Conservation (phyloP, 2,329 filamentous ascomycete species). For the Fusarium vanettenii region DNA sequence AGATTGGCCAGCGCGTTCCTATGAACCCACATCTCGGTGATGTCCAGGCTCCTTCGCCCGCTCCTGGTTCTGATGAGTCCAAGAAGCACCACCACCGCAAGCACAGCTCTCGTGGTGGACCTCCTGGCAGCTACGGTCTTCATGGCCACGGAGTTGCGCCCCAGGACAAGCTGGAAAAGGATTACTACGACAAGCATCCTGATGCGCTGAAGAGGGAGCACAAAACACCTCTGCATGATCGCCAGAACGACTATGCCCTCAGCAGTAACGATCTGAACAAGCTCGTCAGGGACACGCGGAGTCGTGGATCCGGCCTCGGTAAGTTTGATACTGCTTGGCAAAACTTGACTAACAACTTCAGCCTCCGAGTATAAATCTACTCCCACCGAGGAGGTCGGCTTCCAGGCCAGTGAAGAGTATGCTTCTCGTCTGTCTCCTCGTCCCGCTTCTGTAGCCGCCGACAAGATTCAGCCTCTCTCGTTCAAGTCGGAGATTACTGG, state of each 20-base stretch:
- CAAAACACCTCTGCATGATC: slow-evolving; percentile 65
- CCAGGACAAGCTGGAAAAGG: slow-evolving; percentile 86
- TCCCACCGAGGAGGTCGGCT: slow-evolving; percentile 91
- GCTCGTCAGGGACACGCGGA: slow-evolving; percentile 80
- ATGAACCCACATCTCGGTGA: slow-evolving; percentile 95
- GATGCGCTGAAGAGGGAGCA: slow-evolving; percentile 82
- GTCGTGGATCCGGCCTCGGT: slow-evolving; percentile 63
- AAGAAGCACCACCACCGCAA: slow-evolving; percentile 75
- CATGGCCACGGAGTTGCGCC: slow-evolving; percentile 85
- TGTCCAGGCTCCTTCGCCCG: slow-evolving; percentile 92
- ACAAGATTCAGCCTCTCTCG: slow-evolving; percentile 28
- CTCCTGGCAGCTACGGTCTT: slow-evolving; percentile 91
- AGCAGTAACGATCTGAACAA: slow-evolving; percentile 91
- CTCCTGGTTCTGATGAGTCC: slow-evolving; percentile 60
- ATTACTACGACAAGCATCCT: slow-evolving; percentile 93
- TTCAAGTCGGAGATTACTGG: slow-evolving; percentile 48
- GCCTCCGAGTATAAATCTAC: slow-evolving; percentile 76
- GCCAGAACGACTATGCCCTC: slow-evolving; percentile 80
- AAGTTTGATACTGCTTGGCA: slow-evolving; percentile 44
- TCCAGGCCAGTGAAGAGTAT: slow-evolving; percentile 87
- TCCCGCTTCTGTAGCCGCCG: slow-evolving; percentile 51
- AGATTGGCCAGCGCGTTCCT: slow-evolving; percentile 91
- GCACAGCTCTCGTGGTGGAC: slow-evolving; percentile 76
- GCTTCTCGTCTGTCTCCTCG: slow-evolving; percentile 78
- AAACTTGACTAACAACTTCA: slow-evolving; percentile 51